A percentile compares a stretch with the other conserved stretches of the same genome.
phyloP scores from a whole-genome alignment of 768 basidiomycete genomes.

The Naganishia friedmannii region DNA sequence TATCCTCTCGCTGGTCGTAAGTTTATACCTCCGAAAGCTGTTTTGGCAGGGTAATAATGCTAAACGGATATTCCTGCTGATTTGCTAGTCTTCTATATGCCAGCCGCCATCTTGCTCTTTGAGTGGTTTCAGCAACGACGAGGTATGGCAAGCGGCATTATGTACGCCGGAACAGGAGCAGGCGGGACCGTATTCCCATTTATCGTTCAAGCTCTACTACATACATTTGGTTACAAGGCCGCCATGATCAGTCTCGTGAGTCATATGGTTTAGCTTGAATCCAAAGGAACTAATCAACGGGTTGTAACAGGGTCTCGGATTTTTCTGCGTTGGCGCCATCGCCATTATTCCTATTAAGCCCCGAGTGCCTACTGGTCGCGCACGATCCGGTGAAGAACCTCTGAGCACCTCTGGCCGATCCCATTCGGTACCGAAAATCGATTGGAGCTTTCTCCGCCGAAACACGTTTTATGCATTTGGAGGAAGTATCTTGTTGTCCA shows the following conservation, averaged over 20 bases:
- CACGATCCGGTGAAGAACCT: slow-evolving; percentile 1
- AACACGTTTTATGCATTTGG: slow-evolving; percentile 35
- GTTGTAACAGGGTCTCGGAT: slow-evolving; percentile 36
- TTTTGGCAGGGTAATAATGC: background rate
- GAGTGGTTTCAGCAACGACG: slow-evolving; percentile 45
- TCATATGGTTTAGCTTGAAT: background rate
- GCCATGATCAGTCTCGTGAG: slow-evolving; percentile 42
- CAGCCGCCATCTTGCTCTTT: slow-evolving; percentile 42
- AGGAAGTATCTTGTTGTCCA: slow-evolving; percentile 38
- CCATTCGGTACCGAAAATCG: slow-evolving; percentile 1
- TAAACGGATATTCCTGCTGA: background rate
- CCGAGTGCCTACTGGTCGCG: slow-evolving; percentile 38
- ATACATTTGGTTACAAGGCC: slow-evolving; percentile 42
- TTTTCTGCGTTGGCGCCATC: slow-evolving; percentile 30
- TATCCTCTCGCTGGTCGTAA: slow-evolving; percentile 36
- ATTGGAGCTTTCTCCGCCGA: slow-evolving; percentile 24
- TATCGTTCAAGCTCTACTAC: slow-evolving; percentile 39
- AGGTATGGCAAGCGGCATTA: slow-evolving; percentile 43
- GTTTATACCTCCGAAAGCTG: background rate
- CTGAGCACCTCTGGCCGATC: background rate
- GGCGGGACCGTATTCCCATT: slow-evolving; percentile 48
- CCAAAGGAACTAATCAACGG: background rate
- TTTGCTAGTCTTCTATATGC: slow-evolving; percentile 36
- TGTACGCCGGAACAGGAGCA: slow-evolving; percentile 37
- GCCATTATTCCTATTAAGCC: slow-evolving; percentile 40